Conservation (phyloP, 1,284 basidiomycete species). For the Tetrapyrgos nigripes region DNA sequence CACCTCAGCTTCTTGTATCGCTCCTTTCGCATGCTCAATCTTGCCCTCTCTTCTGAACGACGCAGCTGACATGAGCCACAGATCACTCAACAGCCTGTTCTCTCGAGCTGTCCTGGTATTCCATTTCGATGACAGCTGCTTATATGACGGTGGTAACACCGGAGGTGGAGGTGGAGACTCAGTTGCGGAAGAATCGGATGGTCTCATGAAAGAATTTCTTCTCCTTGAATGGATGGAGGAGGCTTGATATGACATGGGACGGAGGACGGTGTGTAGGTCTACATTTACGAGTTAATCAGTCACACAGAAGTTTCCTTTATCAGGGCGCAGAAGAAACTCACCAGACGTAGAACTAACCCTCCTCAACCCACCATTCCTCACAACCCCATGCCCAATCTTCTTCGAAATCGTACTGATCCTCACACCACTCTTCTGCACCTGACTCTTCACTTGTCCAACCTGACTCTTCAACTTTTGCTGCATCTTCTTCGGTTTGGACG, state of each 20-base stretch:
- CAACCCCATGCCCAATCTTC: conserved; percentile 75
- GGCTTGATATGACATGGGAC: conserved; percentile 74
- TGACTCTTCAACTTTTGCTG: conserved; percentile 73
- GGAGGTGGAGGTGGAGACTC: conserved; percentile 45
- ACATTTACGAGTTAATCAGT: conserved; percentile 6
- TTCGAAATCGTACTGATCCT: conserved; percentile 78
- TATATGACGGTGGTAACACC: conserved; percentile 44
- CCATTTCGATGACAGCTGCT: conserved; percentile 39
- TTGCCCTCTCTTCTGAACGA: conserved; percentile 92
- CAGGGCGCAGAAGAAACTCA: conserved; percentile 30
- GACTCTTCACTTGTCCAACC: conserved; percentile 69
- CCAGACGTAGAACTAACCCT: conserved; percentile 71
- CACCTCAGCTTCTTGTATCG: conserved; percentile 95
- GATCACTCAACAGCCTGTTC: conserved; percentile 77
- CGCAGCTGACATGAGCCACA: conserved; percentile 95
- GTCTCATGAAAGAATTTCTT: conserved; percentile 11
- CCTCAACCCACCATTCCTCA: conserved; percentile 58
- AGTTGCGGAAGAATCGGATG: conserved; percentile 30
- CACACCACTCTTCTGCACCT: conserved; percentile 73
- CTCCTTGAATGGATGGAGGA: conserved; percentile 61
- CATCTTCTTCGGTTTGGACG: conserved; percentile 68
- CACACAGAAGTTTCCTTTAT: conserved; percentile 2
- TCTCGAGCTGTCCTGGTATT: conserved; percentile 64
- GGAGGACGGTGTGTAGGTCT: conserved; percentile 72
- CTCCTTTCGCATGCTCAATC: conserved; percentile 87